Base-by-base conservation (phyloP, 2,329 filamentous ascomycete species). In the Fusarium buxicola region DNA sequence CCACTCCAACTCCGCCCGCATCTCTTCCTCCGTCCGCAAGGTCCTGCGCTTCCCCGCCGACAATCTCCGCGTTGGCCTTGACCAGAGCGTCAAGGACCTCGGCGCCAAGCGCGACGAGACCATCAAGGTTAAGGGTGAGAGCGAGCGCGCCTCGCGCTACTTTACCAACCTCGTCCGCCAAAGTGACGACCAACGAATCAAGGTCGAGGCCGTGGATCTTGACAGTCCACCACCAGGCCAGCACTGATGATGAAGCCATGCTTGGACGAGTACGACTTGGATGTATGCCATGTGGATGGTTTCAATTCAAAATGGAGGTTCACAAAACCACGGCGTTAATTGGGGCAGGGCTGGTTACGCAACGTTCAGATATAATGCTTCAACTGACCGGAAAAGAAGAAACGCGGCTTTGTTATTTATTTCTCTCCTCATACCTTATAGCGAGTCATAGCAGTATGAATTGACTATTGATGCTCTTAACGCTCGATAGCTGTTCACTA, bases 11-110 rank as follows among this genome's bases (percentile, higher is more conserved):
- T 88, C 93, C 39, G 82, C 85, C 15, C 91, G 95, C 50, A 96
- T 99, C 71, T 89, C 92, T 18, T 84, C 87, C 24, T 91, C 96
- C 51, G 92, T 97, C 36, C 92, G 94, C 67, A 92, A 93, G 74
- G 92, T 97, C 8, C 86, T 99, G 34, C 92, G 92, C 58, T 88
- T 91, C 70, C 95, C 95, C 1, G 92, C 94, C 2, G 91, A 94
- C 72, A 93, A 92, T 70, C 86, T 99, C 8, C 89, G 93, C 50
- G 88, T 92, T 38, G 89, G 90, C 48, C 85, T 99, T 27, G 90
- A 96, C 70, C 89, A 91, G 50, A 92, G 89, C 25, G 89, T 97
- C 43, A 93, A 98, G 78, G 89, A 95, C 69, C 86, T 98, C 10
- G 89, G 87, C 59, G 80, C 82, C 53, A 90, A 91, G 74, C 89